phyloP scores from a whole-genome alignment of 2,329 filamentous ascomycete genomes.

The Talaromyces sp. region DNA sequence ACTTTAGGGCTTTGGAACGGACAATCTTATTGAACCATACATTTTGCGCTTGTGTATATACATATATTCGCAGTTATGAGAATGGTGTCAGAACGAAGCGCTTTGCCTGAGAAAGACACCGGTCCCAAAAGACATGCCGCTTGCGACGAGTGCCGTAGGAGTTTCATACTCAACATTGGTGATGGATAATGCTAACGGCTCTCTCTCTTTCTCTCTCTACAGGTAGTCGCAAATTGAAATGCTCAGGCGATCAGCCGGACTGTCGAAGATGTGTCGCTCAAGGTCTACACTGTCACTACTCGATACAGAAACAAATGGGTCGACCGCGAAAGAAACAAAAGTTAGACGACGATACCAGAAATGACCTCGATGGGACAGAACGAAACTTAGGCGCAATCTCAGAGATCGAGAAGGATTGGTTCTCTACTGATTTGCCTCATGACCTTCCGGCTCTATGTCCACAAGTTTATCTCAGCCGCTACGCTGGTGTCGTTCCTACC shows the following conservation, averaged over 20 bases:
- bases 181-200: slow-evolving; percentile 19
- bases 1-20: neutral
- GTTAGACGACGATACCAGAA: slow-evolving; percentile 27
- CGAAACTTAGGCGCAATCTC: slow-evolving; percentile 23
- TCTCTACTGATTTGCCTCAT: slow-evolving; percentile 20
- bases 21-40: neutral
- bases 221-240: slow-evolving; percentile 49
- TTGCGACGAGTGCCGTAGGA: slow-evolving; percentile 49
- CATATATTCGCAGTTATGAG: neutral
- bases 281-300: slow-evolving; percentile 43
- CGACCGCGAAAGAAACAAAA: slow-evolving; percentile 43
- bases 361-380: neutral
- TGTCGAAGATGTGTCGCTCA: slow-evolving; percentile 44
- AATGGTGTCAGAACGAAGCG: neutral
- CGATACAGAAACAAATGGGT: slow-evolving; percentile 48
- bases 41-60: neutral
- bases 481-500: slow-evolving; percentile 18
- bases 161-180: slow-evolving; percentile 11
- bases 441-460: slow-evolving; percentile 31
- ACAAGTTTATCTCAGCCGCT: slow-evolving; percentile 24
- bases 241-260: slow-evolving; percentile 43
- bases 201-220: slow-evolving; percentile 10
- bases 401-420: slow-evolving; percentile 24
- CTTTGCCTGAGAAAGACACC: slow-evolving; percentile 21
- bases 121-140: slow-evolving; percentile 44